Evolutionary conservation across 2,329 filamentous ascomycete genomes (phyloP).

Genomic region (Claviceps monticola): DNA sequence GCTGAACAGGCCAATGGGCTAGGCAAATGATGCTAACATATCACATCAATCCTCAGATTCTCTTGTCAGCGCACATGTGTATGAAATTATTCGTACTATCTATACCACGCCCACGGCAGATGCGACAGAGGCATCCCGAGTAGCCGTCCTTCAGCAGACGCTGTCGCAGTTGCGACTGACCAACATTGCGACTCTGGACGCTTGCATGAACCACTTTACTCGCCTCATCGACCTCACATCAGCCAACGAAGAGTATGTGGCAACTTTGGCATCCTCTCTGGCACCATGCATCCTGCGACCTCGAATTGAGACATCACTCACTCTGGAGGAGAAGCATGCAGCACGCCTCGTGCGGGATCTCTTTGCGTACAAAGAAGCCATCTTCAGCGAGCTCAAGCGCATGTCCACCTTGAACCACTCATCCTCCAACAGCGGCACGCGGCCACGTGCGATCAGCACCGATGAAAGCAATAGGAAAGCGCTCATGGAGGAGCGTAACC

Average conservation of each 20-base stretch:
- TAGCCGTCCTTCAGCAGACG: conserved; percentile 89
- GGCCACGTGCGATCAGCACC: conserved; percentile 78
- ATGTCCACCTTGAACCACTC: conserved; percentile 58
- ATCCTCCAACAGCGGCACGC: conserved; percentile 40
- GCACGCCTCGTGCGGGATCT: conserved; percentile 84
- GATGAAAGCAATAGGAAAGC: conserved; percentile 92
- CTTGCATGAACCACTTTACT: conserved; percentile 95
- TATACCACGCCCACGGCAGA: conserved; percentile 75
- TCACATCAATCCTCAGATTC: conserved; percentile 51
- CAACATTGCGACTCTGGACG: conserved; percentile 97
- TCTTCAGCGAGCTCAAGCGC: conserved; percentile 92
- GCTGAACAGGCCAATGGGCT: too few species aligned
- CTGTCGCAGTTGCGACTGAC: conserved; percentile 87
- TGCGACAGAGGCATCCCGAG: conserved; percentile 60
- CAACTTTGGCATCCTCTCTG: conserved; percentile 58
- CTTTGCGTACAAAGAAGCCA: conserved; percentile 84
- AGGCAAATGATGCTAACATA: background rate
- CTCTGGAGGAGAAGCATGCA: conserved; percentile 88
- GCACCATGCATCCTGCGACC: conserved; percentile 82
- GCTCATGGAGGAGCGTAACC: conserved; percentile 85
- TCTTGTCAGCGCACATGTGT: conserved; percentile 94
- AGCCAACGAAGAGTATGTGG: conserved; percentile 75
- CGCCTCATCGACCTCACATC: conserved; percentile 93
- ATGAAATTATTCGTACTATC: conserved; percentile 96
- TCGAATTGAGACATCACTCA: conserved; percentile 74